Base-by-base conservation (phyloP, 192 early-diverging fungal genomes). In the Rhizophagus clarus region DNA sequence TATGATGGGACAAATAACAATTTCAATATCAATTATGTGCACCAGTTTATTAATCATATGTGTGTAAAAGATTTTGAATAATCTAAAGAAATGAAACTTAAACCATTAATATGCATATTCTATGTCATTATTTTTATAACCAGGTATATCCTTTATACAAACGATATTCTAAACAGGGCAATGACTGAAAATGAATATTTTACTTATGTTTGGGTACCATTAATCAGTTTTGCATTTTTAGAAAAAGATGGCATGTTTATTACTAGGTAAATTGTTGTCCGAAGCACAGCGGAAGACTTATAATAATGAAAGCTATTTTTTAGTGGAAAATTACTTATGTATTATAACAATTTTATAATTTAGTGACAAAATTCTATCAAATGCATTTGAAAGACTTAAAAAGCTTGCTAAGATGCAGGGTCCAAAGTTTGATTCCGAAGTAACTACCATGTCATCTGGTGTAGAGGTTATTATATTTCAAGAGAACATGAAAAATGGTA, bases 401-500 rank as follows among this genome's bases (percentile, higher is more conserved):
- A 74, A 74, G 56, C 73, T 74, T 74, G 73, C 4, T 12, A 47
- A 74, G 26, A 1, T 61, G 10, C 73, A 74, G 61, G 49, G 28
- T 32, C 26, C 73, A 74, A 74, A 29, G 31, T 8, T 74, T 22
- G 42, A 71, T 22, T 40, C 69, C 5, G 40, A 42, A 71, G 69
- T 15, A n/a, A 60, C 51, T 61, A 74, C 31, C 32, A 29, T 74
- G 12, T 74, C 73, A 60, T 60, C 26, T 34, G 31, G 49, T 31
- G n/a, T 26, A 74, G 73, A 74, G 32, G 73, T 74, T 28, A 28
- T 74, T 28, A 28, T 74, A 60, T 29, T 74, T 32, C 51, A 34
- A 15, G 49, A 74, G 22, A 74, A 74, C 37, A 28, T 22, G 8
- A 60, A 11, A 74, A 6, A 32, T 60, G 26, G 51, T 40, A 61